Base-by-base conservation (phyloP, 805 yeast species). In the Spencermartinsiella europaea region DNA sequence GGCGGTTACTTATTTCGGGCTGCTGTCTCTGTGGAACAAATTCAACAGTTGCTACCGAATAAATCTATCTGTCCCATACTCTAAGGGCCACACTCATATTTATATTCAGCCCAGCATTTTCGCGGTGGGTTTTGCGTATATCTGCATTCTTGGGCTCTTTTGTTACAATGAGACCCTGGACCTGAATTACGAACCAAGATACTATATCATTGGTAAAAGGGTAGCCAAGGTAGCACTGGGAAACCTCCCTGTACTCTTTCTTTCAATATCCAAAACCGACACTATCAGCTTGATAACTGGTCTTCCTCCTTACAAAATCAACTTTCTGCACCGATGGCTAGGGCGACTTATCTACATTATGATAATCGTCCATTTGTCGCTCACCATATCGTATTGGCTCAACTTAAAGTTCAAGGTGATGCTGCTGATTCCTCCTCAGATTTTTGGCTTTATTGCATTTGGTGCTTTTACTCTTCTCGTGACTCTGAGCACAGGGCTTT, bases 371-470 rank as follows among this genome's bases (percentile, higher is more conserved):
- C 79, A 74, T 53, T 50, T 68, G 42, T 53, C 52, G n/a, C 44
- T 71, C 17, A 50, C 66, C 2, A 49, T 61, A 15, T 48, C 54
- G 15, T 73, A 74, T 53, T 74, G 78, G 78, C 48, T 71, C n/a
- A 57, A 54, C 4, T 39, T 72, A 42, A 62, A 66, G 22, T 68
- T 71, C 46, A 46, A 57, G 5, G 55, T 70, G 8, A 71, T 72
- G 76, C 46, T 74, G 7, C 38, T 55, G 19, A 73, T 73, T 37
- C 79, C 79, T 3, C 77, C 78, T 1, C 74, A 70, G 48, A 69
- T 70, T n/a, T 74, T 74, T 58, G 79, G 79, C 5, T 65, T 69
- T 57, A 73, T 74, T 38, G 70, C 77, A 2, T 70, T 65, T 48
- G 65, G 61, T 4, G 58, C 67, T 37, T 63, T 72, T 55, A 63